A percentile compares a stretch with the other conserved stretches of the same genome.
phyloP scores from a whole-genome alignment of 768 basidiomycete species.

The Crepidotus variabilis region DNA sequence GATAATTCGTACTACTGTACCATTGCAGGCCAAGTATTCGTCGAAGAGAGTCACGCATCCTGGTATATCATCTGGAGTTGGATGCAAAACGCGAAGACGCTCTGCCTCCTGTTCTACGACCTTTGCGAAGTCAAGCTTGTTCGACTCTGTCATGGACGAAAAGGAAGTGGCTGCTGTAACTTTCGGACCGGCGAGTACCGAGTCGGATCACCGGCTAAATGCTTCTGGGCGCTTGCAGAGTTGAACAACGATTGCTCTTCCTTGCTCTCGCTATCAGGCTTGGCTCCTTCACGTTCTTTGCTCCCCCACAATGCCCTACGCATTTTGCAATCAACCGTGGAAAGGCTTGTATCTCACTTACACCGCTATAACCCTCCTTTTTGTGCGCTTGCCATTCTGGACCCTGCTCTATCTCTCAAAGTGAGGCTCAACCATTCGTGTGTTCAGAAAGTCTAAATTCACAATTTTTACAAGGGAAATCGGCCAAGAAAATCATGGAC shows the following conservation, averaged over 20 bases:
- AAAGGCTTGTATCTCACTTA: constrained; percentile 46
- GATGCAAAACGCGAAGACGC: constrained; percentile 62
- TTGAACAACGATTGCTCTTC: too few relatives aligned
- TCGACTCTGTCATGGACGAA: not conserved
- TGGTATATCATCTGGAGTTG: constrained; percentile 76
- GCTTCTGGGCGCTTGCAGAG: too few relatives aligned
- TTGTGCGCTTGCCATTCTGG: constrained; percentile 49
- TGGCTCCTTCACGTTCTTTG: not conserved
- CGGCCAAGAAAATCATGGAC: constrained; percentile 47
- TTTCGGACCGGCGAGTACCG: not conserved
- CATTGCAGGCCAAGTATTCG: constrained; percentile 67
- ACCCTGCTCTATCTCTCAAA: constrained; percentile 32
- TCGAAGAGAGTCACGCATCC: constrained; percentile 77
- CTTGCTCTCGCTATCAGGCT: too few relatives aligned
- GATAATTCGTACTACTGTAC: constrained; percentile 27
- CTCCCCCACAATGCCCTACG: not conserved
- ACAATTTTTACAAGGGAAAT: constrained; percentile 24
- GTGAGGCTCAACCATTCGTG: constrained; percentile 16
- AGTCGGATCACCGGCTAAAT: too few relatives aligned
- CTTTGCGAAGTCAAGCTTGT: constrained; percentile 47
- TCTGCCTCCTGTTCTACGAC: constrained; percentile 66
- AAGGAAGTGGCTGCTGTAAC: not conserved
- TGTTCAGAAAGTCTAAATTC: not conserved
- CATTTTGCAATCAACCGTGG: constrained; percentile 41
- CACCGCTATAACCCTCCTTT: constrained; percentile 32